Evolutionary conservation across 1,284 basidiomycete genomes (phyloP), one percentile per base, ranked within the genome.

Genomic region (Pseudozyma hubeiensis): DNA sequence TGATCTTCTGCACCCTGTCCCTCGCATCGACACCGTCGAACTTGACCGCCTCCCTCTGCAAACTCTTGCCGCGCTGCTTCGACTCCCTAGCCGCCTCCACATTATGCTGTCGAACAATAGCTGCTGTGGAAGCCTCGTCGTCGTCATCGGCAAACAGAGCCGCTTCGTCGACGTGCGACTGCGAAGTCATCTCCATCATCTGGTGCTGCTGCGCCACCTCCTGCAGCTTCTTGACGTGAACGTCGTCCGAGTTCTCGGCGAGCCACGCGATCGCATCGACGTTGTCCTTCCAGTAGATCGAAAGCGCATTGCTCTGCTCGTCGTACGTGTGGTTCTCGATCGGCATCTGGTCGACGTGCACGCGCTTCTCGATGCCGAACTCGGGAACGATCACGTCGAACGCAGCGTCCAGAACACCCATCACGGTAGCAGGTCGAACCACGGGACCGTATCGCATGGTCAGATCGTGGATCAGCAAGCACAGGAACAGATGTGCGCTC

Each of bases 321-420:
- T 98, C 95, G 82, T 94, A 94, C 53, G 94, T 92, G 79, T 93
- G 92, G 80, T 95, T 96, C 91, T 81, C 69, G 48, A 81, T 71
- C 0, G 97, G 96, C 91, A 99, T 97, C 86, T 98, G 94, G 85
- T 99, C 97, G 49, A 96, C 92, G 81, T 99, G 96, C 2, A 98
- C 94, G 49, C 96, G 90, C 88, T 99, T 99, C 87, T 99, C 97
- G 79, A 99, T 95, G 49, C 93, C 92, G 81, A 97, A 96, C 82
- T 97, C 94, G 50, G 93, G 92, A 48, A 94, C 89, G 31, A 93
- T 86, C 43, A 99, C 94, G 83, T 99, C 97, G 77, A 99, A 98
- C 0, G 96, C 95, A 59, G 93, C 91, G 80, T 98, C 95, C 33
- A 97, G 88, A 17, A 99, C 96, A 56, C 91, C 91, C 62, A 97